phyloP scores from a whole-genome alignment of 1,139 yeast species.

The Taphrina confusa region DNA sequence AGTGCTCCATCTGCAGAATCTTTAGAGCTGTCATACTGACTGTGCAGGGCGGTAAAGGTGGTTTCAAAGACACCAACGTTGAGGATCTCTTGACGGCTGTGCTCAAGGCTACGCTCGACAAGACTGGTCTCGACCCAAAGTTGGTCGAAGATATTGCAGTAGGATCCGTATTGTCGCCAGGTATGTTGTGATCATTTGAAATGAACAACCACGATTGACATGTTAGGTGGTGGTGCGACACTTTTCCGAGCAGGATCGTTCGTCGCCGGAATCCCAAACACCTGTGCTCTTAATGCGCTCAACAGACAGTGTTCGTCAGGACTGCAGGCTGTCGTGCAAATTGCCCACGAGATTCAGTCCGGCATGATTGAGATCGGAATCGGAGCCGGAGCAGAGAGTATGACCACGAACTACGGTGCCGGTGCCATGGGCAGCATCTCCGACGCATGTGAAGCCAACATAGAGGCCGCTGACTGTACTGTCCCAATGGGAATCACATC shows the following conservation, averaged over 20 bases:
- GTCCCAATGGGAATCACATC: constrained; percentile 52
- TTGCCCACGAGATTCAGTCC: constrained; percentile 79
- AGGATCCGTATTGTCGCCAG: constrained; percentile 66
- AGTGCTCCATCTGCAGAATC: neutral
- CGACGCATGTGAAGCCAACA: constrained; percentile 51
- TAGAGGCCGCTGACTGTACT: constrained; percentile 49
- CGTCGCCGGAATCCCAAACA: constrained; percentile 70
- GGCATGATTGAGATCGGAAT: constrained; percentile 92
- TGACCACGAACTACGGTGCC: constrained; percentile 60
- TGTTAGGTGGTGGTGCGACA: constrained; percentile 47
- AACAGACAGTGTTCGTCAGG: constrained; percentile 97
- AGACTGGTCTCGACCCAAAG: constrained; percentile 58
- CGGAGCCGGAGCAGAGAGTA: constrained; percentile 91
- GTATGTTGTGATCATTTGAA: constrained; percentile 49
- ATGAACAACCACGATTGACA: neutral
- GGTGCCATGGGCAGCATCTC: constrained; percentile 73
- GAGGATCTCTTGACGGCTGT: constrained; percentile 72
- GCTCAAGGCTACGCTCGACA: constrained; percentile 55
- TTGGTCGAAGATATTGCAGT: constrained; percentile 78
- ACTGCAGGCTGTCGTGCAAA: constrained; percentile 81
- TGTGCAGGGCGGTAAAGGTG: constrained; percentile 74
- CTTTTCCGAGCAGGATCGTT: constrained; percentile 68
- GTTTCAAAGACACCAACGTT: constrained; percentile 71
- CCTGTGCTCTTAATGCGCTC: constrained; percentile 76
- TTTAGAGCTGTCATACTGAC: neutral